These are phyloP conservation scores for Ophiostoma sp. DNA, from an alignment of 2,329 filamentous ascomycete genomes.

Conservation along the genomic window DNA sequence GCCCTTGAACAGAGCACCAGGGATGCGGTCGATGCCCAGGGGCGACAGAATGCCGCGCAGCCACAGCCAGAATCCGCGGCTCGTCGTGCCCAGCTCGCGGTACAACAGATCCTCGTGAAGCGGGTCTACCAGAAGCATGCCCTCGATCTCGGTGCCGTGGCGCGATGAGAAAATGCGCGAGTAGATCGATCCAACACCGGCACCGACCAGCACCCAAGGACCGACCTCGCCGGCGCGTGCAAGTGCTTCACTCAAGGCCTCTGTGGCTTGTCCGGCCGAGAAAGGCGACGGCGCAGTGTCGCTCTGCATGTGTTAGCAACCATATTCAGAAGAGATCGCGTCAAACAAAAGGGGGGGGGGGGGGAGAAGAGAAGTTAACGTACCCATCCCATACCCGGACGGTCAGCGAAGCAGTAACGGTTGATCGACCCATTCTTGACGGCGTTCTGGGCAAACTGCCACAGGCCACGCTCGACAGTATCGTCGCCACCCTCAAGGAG, in stretches of 20 bases:
- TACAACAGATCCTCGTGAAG: slow-evolving; percentile 81
- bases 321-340: neutral
- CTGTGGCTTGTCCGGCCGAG: slow-evolving; percentile 86
- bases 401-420: slow-evolving; percentile 92
- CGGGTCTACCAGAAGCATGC: slow-evolving; percentile 79
- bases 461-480: slow-evolving; percentile 72
- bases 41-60: slow-evolving; percentile 78
- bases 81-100: slow-evolving; percentile 54
- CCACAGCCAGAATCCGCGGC: slow-evolving; percentile 81
- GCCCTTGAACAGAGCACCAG: slow-evolving; percentile 75
- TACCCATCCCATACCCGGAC: slow-evolving; percentile 77
- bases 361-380: slow-evolving; percentile 25
- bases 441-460: slow-evolving; percentile 70
- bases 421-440: slow-evolving; percentile 74
- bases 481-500: slow-evolving; percentile 78
- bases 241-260: slow-evolving; percentile 81
- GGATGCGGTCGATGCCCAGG: slow-evolving; percentile 73
- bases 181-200: slow-evolving; percentile 82
- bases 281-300: slow-evolving; percentile 92
- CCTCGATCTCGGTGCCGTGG: slow-evolving; percentile 67
- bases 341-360: too few species aligned
- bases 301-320: slow-evolving; percentile 37
- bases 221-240: slow-evolving; percentile 73
- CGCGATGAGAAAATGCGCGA: slow-evolving; percentile 85
- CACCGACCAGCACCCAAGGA: slow-evolving; percentile 82